Base-by-base conservation (phyloP, 352 stramenopile species). In the Pythium oligandrum region DNA sequence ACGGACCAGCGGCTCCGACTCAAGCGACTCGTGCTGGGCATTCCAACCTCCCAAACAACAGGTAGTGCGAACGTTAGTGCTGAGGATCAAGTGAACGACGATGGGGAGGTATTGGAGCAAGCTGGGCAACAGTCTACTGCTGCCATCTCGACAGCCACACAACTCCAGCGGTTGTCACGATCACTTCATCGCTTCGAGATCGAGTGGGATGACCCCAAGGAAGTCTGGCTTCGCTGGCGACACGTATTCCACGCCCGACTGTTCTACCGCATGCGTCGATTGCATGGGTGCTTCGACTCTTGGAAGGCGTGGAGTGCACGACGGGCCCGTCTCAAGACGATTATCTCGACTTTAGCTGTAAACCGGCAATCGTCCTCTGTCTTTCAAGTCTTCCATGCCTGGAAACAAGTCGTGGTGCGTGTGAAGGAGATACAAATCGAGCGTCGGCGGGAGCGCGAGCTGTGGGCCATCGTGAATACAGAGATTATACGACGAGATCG, bases 241-340 rank as follows among this genome's bases (percentile, higher is more conserved):
- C 70, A 75, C 38, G 47, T 69, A 34, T 90, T 86, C 49, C 78
- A 90, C 51, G 74, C 78, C 2, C 51, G 69, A 30, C 53, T 88
- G 26, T 90, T 88, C 52, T 75, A 75, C 48, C 66, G 78, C 0
- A 70, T 90, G 37, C 74, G 74, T 5, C 51, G 44, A 3, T 44
- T 76, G 2, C 64, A 83, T 30, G 40, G 50, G 3, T 42, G 59
- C 32, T 76, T 82, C 5, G 39, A 57, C 2, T 42, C 1, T 9
- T 87, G 75, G 78, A 63, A 71, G 10, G 10, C 36, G 31, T 71
- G 64, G 51, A 53, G 57, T 2, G 35, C 58, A 9, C 55, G 48
- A 1, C 49, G 55, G 8, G 57, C 56, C 17, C 51, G 51, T 2
- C 42, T 56, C 0, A 57, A 56, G 3, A 57, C 53, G 30, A 55